Conservation (phyloP, 2,329 filamentous ascomycete species). For the Myriosclerotinia duriaeana region DNA sequence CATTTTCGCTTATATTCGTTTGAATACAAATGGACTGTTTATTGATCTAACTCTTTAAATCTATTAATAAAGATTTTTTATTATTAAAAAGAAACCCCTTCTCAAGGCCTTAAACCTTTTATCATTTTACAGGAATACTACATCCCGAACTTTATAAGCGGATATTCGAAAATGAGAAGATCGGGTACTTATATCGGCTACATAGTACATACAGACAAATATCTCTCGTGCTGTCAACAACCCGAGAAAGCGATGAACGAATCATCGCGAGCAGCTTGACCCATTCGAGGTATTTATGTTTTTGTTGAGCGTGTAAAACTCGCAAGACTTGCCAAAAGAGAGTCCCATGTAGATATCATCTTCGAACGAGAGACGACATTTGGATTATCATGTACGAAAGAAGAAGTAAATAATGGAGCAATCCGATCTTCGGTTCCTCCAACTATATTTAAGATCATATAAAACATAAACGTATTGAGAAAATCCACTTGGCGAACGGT, state of each 20-base stretch:
- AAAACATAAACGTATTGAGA: neutral
- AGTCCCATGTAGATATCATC: neutral
- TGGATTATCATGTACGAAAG: conserved; percentile 11
- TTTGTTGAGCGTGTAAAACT: conserved; percentile 6
- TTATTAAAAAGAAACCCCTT: too few relatives aligned
- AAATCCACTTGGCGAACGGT: conserved; percentile 2
- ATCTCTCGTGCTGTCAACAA: neutral
- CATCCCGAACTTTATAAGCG: neutral
- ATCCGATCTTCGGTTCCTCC: neutral
- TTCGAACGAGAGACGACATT: conserved; percentile 8
- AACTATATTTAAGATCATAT: neutral
- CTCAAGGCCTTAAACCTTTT: neutral
- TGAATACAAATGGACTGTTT: too few relatives aligned
- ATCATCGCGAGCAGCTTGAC: neutral
- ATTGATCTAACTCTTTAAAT: too few relatives aligned
- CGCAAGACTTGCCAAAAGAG: conserved; percentile 3
- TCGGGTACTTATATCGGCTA: neutral
- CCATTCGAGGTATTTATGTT: neutral
- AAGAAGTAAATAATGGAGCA: conserved; percentile 5
- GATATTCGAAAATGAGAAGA: neutral
- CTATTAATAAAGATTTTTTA: too few relatives aligned
- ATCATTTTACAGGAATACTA: neutral
- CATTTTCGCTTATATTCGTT: too few relatives aligned
- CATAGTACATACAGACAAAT: neutral
- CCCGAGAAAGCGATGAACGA: neutral